phyloP scores from a whole-genome alignment of 345 rosid species.

The Lagerstroemia speciosa region DNA sequence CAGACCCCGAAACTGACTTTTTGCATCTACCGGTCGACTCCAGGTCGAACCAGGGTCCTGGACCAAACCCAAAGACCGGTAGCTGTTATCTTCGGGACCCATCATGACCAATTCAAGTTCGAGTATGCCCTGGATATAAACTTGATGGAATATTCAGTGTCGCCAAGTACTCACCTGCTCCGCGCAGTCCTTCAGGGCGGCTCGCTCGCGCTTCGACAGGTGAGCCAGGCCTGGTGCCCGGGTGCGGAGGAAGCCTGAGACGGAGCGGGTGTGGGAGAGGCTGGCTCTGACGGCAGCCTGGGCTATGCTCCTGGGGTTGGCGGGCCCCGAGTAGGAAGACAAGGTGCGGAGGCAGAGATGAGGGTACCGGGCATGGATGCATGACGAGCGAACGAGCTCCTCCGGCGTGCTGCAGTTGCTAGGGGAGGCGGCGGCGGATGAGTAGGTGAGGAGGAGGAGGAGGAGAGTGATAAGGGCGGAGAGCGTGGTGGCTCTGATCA shows the following conservation, averaged over 20 bases:
- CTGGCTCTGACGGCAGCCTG: slow-evolving; percentile 63
- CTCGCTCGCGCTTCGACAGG: slow-evolving; percentile 25
- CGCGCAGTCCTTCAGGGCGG: slow-evolving; percentile 57
- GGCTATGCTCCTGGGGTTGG: slow-evolving; percentile 56
- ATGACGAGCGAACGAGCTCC: slow-evolving; percentile 57
- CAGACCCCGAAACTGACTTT: too few relatives aligned
- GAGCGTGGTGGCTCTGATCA: background rate
- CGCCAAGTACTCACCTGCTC: slow-evolving; percentile 19
- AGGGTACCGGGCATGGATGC: slow-evolving; percentile 71
- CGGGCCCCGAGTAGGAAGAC: slow-evolving; percentile 55
- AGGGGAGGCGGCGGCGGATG: slow-evolving; percentile 16
- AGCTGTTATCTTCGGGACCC: too few relatives aligned
- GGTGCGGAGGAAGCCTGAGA: slow-evolving; percentile 24
- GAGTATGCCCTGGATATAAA: too few relatives aligned
- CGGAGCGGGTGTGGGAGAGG: slow-evolving; percentile 35
- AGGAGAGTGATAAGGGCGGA: slow-evolving; percentile 2
- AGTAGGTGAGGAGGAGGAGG: slow-evolving; percentile 11
- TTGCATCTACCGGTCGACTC: too few relatives aligned
- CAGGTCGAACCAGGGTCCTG: too few relatives aligned
- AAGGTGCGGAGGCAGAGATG: slow-evolving; percentile 58
- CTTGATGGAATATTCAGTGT: too few relatives aligned
- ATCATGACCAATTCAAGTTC: too few relatives aligned
- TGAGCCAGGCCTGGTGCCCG: slow-evolving; percentile 13
- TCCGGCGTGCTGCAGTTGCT: slow-evolving; percentile 15
- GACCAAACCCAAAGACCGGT: too few relatives aligned